Base-by-base conservation (phyloP, 2,329 filamentous ascomycete species). In the Sclerotinia nivalis region DNA sequence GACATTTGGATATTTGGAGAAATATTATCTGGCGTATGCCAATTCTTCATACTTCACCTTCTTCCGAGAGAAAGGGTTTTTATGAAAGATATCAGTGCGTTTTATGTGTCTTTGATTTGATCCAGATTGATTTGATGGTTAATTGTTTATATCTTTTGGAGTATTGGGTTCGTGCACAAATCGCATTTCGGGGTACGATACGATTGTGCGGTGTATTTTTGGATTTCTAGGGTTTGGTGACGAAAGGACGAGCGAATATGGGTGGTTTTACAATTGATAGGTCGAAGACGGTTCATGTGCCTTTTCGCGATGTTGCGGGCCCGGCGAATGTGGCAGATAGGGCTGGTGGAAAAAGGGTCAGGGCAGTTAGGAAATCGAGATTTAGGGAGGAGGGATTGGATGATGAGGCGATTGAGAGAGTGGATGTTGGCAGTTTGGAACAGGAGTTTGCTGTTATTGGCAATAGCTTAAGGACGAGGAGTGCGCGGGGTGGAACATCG, bases 311-410 rank as follows among this genome's bases (percentile, higher is more conserved):
- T 8, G 20, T 28, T 34, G 58, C 50, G 34, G 28, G 15, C 31
- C 49, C 25, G 2, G n/a, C 25, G 28, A 59, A 43, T 31, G 49
- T 49, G 22, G 67, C 67, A 54, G 40, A 69, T 40, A 40, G 49
- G 28, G 34, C 49, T 15, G 4, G 47, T 22, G 58, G 28, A 22
- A 65, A 64, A 31, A 64, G 31, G 37, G 34, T 55, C 15, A 69
- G 49, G 3, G 15, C 58, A 10, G 40, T 37, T 25, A 69, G 67
- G 40, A 54, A 10, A 22, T 69, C 67, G 50, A 62, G 49, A n/a
- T 69, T 69, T 70, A 75, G 68, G 65, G 76, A 78, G 65, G 73
- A 75, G 49, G 76, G 76, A 13, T 55, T 78, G 37, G 75, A 78
- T 66, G 75, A 76, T 72, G 45, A 76, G 58, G 40, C 47, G 4